Conservation (phyloP, 2,329 filamentous ascomycete genomes). For the Colletotrichum tamarilloi region DNA sequence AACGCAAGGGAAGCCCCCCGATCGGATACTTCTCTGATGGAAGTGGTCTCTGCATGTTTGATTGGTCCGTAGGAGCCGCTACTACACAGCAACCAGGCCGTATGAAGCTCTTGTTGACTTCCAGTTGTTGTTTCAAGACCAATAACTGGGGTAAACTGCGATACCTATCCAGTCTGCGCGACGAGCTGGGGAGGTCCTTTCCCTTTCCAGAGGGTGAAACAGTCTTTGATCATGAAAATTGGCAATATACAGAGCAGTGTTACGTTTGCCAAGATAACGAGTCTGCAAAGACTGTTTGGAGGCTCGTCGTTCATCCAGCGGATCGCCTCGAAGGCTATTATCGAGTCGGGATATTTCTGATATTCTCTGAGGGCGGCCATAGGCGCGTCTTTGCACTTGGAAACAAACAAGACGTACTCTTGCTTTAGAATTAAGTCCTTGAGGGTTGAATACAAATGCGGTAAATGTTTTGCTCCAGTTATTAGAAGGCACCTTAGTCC, state of each 20-base stretch:
- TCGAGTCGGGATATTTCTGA: not conserved
- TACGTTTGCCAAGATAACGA: not conserved
- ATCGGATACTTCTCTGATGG: not conserved
- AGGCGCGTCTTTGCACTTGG: not conserved
- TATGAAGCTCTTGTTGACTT: not conserved
- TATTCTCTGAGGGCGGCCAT: not conserved
- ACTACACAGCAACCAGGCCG: not conserved
- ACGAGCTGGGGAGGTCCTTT: not conserved
- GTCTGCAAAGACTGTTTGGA: not conserved
- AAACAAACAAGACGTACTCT: not conserved
- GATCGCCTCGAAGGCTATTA: not conserved
- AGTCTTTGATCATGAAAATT: not conserved
- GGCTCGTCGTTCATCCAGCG: not conserved
- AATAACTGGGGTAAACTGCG: not conserved
- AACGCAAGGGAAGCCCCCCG: not conserved
- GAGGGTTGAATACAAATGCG: too few relatives aligned
- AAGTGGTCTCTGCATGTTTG: not conserved
- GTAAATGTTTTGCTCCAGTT: too few relatives aligned
- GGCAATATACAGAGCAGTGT: not conserved
- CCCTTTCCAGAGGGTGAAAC: not conserved
- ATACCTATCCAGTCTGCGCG: not conserved
- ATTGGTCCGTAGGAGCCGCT: not conserved
- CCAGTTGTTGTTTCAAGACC: not conserved
- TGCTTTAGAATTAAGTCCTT: not conserved
- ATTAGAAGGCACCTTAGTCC: too few relatives aligned